These are phyloP conservation scores for Tritrichomonas musculus DNA, from an alignment of 208 protist genomes.

Conservation along the genomic window DNA sequence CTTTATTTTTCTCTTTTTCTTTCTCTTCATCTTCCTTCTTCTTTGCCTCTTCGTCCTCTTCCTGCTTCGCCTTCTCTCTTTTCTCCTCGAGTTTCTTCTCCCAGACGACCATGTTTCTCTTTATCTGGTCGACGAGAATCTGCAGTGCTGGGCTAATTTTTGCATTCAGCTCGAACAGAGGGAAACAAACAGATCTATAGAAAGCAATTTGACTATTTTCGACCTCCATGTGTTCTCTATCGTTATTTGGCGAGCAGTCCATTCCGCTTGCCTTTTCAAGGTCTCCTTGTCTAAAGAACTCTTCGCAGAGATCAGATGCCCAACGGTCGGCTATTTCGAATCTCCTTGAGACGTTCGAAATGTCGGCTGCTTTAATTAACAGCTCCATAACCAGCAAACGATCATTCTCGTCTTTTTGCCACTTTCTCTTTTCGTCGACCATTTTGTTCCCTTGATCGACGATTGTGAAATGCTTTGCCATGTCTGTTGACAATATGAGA, in stretches of 20 bases:
- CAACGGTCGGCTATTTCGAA: neutral
- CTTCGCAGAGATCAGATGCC: neutral
- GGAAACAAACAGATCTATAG: neutral
- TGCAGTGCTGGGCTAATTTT: neutral
- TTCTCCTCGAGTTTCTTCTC: neutral
- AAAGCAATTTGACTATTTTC: neutral
- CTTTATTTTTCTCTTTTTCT: too few species aligned
- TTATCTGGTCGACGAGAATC: neutral
- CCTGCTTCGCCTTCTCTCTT: neutral
- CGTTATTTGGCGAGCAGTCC: neutral
- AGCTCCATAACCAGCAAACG: neutral
- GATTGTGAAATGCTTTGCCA: slow-evolving; percentile 50
- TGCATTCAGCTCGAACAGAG: neutral
- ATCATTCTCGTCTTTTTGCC: neutral
- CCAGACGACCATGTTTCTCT: neutral
- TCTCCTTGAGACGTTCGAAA: neutral
- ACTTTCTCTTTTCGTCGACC: neutral
- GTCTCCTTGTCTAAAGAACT: neutral
- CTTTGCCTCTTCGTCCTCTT: neutral
- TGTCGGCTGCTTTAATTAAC: neutral
- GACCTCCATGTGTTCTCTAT: neutral
- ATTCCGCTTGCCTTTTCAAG: neutral
- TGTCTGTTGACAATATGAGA: slow-evolving; percentile 55
- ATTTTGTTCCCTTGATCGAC: neutral
- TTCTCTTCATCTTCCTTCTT: neutral